Evolutionary conservation across 441 rosid genomes (phyloP).

Genomic region (Euphorbia schlechtendalii): DNA sequence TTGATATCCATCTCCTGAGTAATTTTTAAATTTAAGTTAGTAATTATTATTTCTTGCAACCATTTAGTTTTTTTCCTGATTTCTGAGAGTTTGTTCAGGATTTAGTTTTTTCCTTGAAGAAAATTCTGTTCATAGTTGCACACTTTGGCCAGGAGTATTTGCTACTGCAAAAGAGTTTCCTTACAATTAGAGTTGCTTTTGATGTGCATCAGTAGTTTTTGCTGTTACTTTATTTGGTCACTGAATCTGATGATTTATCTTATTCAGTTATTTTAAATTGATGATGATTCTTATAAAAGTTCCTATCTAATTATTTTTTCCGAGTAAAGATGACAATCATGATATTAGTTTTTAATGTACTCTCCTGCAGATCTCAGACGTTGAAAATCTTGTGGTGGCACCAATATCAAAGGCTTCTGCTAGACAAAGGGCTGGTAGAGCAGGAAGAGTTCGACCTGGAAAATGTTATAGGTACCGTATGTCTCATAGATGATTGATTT

Average conservation of each 20-base stretch:
- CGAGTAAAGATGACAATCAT: background rate
- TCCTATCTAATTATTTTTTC: background rate
- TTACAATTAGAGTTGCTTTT: background rate
- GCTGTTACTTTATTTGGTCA: background rate
- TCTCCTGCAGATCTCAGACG: slow-evolving; percentile 64
- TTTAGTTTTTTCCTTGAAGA: slow-evolving; percentile 1
- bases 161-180: background rate
- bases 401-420: slow-evolving; percentile 99
- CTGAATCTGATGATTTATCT: background rate
- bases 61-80: background rate
- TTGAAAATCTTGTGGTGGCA: slow-evolving; percentile 88
- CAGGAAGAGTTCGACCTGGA: slow-evolving; percentile 97
- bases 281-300: background rate
- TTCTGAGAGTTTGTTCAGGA: background rate
- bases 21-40: slow-evolving; percentile 6
- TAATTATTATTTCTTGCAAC: background rate
- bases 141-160: background rate
- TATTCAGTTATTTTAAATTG: background rate
- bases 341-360: background rate
- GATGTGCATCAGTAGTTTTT: background rate
- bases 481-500: background rate
- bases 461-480: slow-evolving; percentile 96
- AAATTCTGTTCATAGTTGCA: background rate
- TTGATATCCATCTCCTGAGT: slow-evolving; percentile 1
- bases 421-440: slow-evolving; percentile 96